Conservation (phyloP, 1,139 yeast species). For the Nakaseomyces delphensis region DNA sequence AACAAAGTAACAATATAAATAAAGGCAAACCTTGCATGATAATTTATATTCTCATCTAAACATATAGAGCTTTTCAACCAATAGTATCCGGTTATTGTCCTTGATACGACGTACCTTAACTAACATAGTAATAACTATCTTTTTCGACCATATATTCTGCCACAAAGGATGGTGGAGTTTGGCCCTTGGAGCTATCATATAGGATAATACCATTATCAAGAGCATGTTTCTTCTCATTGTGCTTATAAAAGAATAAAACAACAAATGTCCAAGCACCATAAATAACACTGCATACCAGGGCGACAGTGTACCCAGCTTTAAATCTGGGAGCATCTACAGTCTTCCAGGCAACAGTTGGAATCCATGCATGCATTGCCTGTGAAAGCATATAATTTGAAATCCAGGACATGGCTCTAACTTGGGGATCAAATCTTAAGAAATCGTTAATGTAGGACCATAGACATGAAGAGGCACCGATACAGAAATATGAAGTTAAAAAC, state of each 20-base stretch:
- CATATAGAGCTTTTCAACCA: not conserved
- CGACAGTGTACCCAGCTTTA: constrained; percentile 44
- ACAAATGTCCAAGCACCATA: constrained; percentile 48
- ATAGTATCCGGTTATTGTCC: not conserved
- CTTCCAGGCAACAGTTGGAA: constrained; percentile 41
- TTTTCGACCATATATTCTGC: constrained; percentile 20
- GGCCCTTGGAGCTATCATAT: constrained; percentile 26
- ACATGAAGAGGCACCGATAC: constrained; percentile 32
- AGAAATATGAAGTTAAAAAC: constrained; percentile 31
- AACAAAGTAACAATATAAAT: too few species aligned
- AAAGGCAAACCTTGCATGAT: too few species aligned
- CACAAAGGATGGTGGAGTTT: constrained; percentile 28
- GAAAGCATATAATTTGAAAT: constrained; percentile 32
- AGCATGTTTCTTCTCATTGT: constrained; percentile 47
- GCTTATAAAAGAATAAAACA: constrained; percentile 50
- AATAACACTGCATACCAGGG: constrained; percentile 43
- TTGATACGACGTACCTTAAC: not conserved
- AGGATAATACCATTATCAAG: constrained; percentile 44
- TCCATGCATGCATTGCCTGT: constrained; percentile 33
- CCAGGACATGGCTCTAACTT: constrained; percentile 34
- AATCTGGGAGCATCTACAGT: constrained; percentile 48
- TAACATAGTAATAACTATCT: constrained; percentile 26
- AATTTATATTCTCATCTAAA: not conserved
- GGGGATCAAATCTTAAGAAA: constrained; percentile 33
- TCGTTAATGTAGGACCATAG: constrained; percentile 34